Evolutionary conservation across 345 rosid species (phyloP), one percentile per base, ranked within the genome.

Genomic region (Eucalyptus regnans): DNA sequence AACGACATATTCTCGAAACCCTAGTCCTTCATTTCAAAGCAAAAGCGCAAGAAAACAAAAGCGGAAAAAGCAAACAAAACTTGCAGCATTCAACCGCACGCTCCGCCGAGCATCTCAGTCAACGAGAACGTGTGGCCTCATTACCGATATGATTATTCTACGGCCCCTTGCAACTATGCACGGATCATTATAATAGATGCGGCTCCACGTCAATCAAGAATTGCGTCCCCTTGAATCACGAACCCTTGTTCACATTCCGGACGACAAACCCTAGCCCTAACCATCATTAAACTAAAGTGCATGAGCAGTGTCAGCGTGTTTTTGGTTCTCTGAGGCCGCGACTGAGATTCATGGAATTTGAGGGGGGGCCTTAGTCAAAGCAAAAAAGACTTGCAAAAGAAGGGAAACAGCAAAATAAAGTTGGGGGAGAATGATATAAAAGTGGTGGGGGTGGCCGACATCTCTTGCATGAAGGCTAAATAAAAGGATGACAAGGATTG

Each of bases 391-490:
- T 52, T 31, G 85, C 56, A 50, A 22, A 29, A 60, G 86, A 89
- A 87, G 89, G 5, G 62, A 84, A 41, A 49, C 64, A 46, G 33
- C 52, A 46, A 76, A 43, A 20, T 76, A 76, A 76, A 76, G 84
- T 41, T 76, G 48, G 48, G 83, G 25, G 84, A 11, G 84, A 76
- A 76, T 76, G 84, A 76, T 76, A 76, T 60, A 17, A 44, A 68
- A 41, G 43, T 7, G 56, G 86, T 52, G 87, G 33, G 66, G 89
- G 93, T 91, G 95, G 94, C 94, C 94, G 94, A 93, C 95, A 93
- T 89, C 66, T 86, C 86, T 90, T 84, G 92, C 90, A 68, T 87
- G 87, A 83, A 89, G 80, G 89, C 50, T 44, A 88, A 88, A 89
- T 76, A 89, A 93, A 92, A 91, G 88, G 62, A 90, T 25, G 89